Evolutionary conservation across 257 asterid species (phyloP), one percentile per base, ranked within the genome.

Genomic region (Petrea volubilis): DNA sequence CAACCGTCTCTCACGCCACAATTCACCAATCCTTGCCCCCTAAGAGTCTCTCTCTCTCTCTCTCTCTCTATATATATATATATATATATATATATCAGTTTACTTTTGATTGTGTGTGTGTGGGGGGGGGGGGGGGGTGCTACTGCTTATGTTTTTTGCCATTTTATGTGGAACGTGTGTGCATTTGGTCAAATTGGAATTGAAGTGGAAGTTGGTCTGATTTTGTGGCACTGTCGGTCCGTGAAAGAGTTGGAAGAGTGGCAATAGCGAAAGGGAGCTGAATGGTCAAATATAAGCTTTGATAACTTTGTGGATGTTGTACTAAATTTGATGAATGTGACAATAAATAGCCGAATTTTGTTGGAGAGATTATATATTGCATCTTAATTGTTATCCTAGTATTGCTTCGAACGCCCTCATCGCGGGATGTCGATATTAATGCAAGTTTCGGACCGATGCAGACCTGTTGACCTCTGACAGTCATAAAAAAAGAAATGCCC

Each of bases 1-100:
- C 28, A 70, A 79, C 79, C 64, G 74, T 52, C 61, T 69, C 50
- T 61, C 71, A 31, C 78, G 75, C 83, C 62, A 24, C 67, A 51
- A 33, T 71, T 61, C 55, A 29, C 63, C 67, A 43, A 31, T 44
- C 18, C 21, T 23, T 21, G 44, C 60, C 67, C 49, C n/a, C 43
- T 3, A 9, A 31, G 50, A 49, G 8, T 3, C 0, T 5, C 3
- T 47, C 0, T 44, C 49, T 34, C 25, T 58, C 23, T 20, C 41
- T 41, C 14, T 27, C 18, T 58, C 25, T 33, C 21, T 11, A 11
- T 46, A 36, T 6, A 24, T 14, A 36, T 28, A 46, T 65, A 33
- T 41, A 17, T 66, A 29, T 29, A 34, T 12, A 38, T 3, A 2
- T 38, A 7, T 33, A 21, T 25, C 36, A 7, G 6, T 23, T 51